Percentiles rank a stretch among this genome's conserved stretches.
Evolutionary conservation across 1,284 basidiomycete species (phyloP).

Genomic region (Exsudoporus floridanus): DNA sequence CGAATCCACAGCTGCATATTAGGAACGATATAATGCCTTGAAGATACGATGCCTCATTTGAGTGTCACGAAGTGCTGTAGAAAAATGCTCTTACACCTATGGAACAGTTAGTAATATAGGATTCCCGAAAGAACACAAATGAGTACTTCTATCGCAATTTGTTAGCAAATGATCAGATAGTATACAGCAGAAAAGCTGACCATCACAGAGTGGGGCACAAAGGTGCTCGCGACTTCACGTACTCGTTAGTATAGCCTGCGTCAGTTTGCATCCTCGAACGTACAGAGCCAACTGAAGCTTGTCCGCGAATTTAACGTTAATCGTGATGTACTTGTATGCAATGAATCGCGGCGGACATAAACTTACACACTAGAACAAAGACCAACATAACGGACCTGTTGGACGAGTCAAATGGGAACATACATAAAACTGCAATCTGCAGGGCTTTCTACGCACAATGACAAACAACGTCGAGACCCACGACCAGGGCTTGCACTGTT

Average conservation of each 20-base stretch:
- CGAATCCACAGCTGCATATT: background rate
- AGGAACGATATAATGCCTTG: background rate
- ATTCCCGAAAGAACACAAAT: too few relatives aligned
- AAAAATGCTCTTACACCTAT: background rate
- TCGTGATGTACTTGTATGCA: too few relatives aligned
- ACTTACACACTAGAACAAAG: background rate
- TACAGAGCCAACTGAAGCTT: background rate
- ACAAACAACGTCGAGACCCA: constrained; percentile 1
- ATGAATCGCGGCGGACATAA: background rate
- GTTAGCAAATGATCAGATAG: background rate
- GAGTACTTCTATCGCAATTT: background rate
- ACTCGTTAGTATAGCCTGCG: background rate
- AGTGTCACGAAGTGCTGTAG: background rate
- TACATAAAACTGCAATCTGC: background rate
- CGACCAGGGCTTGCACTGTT: background rate
- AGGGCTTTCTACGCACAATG: background rate
- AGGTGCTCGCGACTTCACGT: background rate
- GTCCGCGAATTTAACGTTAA: background rate
- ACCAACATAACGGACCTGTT: constrained; percentile 6
- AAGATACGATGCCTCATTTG: background rate
- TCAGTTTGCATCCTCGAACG: background rate
- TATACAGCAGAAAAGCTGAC: background rate
- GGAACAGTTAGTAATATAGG: background rate
- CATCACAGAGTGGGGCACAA: background rate
- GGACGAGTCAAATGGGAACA: background rate